Conservation (phyloP, 2,329 filamentous ascomycete species). For the Exophiala bonariae region DNA sequence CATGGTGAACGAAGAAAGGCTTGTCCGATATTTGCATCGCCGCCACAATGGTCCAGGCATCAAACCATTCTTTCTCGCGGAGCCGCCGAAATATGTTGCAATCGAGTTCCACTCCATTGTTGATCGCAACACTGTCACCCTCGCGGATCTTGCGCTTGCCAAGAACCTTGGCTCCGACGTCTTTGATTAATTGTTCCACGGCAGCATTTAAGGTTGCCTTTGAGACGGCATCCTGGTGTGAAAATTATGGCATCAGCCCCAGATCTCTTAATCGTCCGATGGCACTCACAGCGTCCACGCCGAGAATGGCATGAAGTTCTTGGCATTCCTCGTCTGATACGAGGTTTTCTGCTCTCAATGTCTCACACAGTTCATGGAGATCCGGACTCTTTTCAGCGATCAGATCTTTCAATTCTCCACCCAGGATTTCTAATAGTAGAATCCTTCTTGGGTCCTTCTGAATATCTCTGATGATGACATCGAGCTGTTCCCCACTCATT, state of each 20-base stretch:
- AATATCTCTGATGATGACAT: conserved; percentile 14
- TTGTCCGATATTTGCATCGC: conserved; percentile 29
- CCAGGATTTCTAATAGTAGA: conserved; percentile 26
- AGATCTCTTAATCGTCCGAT: conserved; percentile 2
- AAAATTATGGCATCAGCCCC: neutral
- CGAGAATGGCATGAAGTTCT: conserved; percentile 14
- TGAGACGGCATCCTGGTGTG: conserved; percentile 1
- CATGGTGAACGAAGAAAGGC: conserved; percentile 24
- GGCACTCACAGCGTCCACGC: conserved; percentile 13
- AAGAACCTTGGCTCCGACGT: conserved; percentile 3
- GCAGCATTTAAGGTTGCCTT: neutral
- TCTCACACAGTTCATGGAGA: conserved; percentile 23
- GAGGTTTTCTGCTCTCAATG: conserved; percentile 20
- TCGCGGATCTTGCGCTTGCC: neutral
- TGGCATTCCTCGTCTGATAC: conserved; percentile 16
- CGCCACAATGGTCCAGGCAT: conserved; percentile 26
- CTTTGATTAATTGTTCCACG: neutral
- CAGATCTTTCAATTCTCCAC: conserved; percentile 22
- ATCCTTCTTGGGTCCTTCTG: conserved; percentile 24
- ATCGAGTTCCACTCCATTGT: conserved; percentile 18
- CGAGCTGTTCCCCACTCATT: conserved; percentile 9
- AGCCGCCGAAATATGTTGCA: conserved; percentile 25
- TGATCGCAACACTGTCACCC: neutral
- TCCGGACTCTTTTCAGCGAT: conserved; percentile 16
- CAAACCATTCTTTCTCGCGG: conserved; percentile 22